phyloP scores from a whole-genome alignment of 768 basidiomycete genomes.

The Rossbeevera mucosa region DNA sequence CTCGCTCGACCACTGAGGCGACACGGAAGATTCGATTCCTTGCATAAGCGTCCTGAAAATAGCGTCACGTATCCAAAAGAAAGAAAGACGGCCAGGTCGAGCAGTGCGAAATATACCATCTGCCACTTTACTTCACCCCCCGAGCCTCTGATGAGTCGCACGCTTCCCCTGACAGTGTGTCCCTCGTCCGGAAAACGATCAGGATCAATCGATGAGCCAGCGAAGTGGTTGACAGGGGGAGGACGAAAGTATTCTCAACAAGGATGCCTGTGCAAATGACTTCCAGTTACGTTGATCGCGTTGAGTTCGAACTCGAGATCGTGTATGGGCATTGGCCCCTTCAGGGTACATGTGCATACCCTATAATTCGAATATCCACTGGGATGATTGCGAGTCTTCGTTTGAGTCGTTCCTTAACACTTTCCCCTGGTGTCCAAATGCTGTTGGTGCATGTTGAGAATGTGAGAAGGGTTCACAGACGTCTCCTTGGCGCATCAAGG shows the following conservation, averaged over 20 bases:
- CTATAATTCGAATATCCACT: slow-evolving; percentile 38
- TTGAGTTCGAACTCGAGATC: not conserved
- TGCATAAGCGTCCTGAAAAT: slow-evolving; percentile 21
- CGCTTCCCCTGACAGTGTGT: slow-evolving; percentile 39
- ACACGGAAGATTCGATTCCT: slow-evolving; percentile 23
- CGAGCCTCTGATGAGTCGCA: no score
- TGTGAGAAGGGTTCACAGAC: no score
- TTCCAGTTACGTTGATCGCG: slow-evolving; percentile 16
- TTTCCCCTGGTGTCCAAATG: no score
- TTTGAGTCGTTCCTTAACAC: no score
- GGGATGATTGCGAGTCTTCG: no score
- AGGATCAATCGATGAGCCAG: slow-evolving; percentile 40
- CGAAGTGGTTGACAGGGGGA: slow-evolving; percentile 48
- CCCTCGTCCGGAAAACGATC: slow-evolving; percentile 29
- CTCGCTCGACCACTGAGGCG: slow-evolving; percentile 49
- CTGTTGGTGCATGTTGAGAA: no score
- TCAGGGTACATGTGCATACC: slow-evolving; percentile 36
- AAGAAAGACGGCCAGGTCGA: not conserved
- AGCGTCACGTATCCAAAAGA: slow-evolving; percentile 3
- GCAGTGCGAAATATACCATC: slow-evolving; percentile 32
- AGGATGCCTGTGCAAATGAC: not conserved
- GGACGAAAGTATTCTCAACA: slow-evolving; percentile 22
- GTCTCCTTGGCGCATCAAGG: no score
- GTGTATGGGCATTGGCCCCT: slow-evolving; percentile 18
- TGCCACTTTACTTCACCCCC: slow-evolving; percentile 51